Base-by-base conservation (phyloP, 1,284 basidiomycete genomes). In the Leccinum huronense region DNA sequence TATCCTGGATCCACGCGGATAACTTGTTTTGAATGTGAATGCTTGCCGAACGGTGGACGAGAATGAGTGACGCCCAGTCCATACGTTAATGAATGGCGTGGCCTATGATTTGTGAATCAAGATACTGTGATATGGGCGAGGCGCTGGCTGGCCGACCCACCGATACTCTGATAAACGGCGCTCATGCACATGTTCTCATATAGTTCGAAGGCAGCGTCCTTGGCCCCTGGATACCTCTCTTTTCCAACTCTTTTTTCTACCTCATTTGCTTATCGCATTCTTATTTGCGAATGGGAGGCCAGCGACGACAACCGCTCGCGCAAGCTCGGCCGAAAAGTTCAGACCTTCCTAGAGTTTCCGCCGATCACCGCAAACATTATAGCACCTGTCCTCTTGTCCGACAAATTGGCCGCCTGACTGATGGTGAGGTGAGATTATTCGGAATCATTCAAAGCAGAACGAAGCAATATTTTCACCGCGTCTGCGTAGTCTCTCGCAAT, bases 131-230 rank as follows among this genome's bases (percentile, higher is more conserved):
- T 23, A 23, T 23, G 11, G 56, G 16, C 40, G 34, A 62, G 54
- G 53, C 13, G 10, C n/a, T 30, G 51, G 19, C 11, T 38, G 54
- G 30, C 2, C 0, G 5, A 4, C 86, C 62, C 66, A 90, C 95
- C 96, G 66, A 99, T 98, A 63, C 93, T 95, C 76, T 99, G 97
- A 78, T 99, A 98, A 54, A 98, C 95, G 0, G 95, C 86, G 68
- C 94, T 93, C 94, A 98, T 97, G 73, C 95, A 97, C 81, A 95
- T 85, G 75, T 96, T 96, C 79, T 92, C 89, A 76, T 97, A 97
- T 57, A 97, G 79, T 76, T 95, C 91, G 31, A 86, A 85, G 3
- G 88, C 91, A 4, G 95, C 92, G 69, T 94, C 87, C 68, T 86
- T 87, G 63, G 82, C 78, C 8, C 84, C 82, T 1, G 73, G 69